Evolutionary conservation across 192 early-diverging fungal species (phyloP).

Genomic region (Dissophora globulifera): DNA sequence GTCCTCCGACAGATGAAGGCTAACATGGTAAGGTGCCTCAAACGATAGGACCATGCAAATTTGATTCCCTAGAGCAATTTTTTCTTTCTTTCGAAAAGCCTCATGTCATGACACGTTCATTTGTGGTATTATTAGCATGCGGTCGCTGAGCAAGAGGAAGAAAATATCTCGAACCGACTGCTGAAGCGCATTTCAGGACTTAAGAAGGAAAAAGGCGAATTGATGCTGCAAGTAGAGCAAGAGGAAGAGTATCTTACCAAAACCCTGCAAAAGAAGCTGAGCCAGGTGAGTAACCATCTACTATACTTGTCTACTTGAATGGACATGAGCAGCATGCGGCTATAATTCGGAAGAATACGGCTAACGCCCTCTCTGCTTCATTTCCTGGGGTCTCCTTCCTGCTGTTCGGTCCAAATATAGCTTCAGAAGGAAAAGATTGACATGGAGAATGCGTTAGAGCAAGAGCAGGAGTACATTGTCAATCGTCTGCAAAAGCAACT

Average conservation of each 20-base stretch:
- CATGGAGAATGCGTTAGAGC: conserved; percentile 89
- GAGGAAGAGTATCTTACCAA: conserved; percentile 87
- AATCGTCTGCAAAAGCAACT: conserved; percentile 88
- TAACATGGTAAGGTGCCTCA: conserved; percentile 56
- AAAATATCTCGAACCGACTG: conserved; percentile 82
- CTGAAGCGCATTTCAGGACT: conserved; percentile 77
- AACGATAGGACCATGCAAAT: background rate
- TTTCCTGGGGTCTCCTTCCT: conserved; percentile 1
- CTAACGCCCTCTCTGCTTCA: too few relatives aligned
- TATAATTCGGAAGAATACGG: too few relatives aligned
- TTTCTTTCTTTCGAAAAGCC: too few relatives aligned
- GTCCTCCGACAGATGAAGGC: conserved; percentile 66
- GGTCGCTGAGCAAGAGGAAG: conserved; percentile 73
- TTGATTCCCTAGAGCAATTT: too few relatives aligned
- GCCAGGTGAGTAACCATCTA: conserved; percentile 53
- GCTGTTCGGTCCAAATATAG: conserved; percentile 26
- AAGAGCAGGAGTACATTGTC: conserved; percentile 93
- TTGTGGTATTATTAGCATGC: conserved; percentile 54
- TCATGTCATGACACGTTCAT: too few relatives aligned
- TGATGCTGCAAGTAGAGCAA: conserved; percentile 80
- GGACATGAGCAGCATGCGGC: too few relatives aligned
- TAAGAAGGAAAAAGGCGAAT: conserved; percentile 83
- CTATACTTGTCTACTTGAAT: too few relatives aligned
- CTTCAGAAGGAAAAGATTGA: conserved; percentile 91
- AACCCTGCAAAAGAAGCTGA: conserved; percentile 79